Conservation (phyloP, 1,284 basidiomycete genomes). For the Xerocomus nothofagi region DNA sequence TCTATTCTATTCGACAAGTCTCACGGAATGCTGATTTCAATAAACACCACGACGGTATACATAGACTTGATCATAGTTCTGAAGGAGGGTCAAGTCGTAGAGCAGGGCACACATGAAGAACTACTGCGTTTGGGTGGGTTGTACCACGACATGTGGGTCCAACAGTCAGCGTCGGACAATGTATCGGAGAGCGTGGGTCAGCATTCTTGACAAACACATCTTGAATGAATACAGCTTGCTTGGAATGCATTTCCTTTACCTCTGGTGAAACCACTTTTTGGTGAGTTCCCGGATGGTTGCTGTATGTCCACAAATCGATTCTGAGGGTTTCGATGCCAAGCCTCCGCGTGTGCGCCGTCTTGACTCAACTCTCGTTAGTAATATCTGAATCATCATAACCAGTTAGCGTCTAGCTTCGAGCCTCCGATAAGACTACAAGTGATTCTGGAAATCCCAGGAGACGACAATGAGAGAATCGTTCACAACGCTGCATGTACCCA, state of each 20-base stretch:
- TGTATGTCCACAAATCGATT: background rate
- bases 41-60: background rate
- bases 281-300: background rate
- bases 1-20: conserved; percentile 13
- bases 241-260: background rate
- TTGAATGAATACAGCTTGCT: background rate
- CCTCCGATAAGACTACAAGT: background rate
- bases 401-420: background rate
- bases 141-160: conserved; percentile 86
- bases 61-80: conserved; percentile 89
- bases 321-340: background rate
- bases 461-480: too few relatives aligned
- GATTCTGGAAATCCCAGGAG: too few relatives aligned
- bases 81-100: conserved; percentile 80
- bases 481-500: too few relatives aligned
- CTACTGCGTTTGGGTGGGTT: conserved; percentile 71
- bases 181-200: conserved; percentile 15
- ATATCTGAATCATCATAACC: too few relatives aligned
- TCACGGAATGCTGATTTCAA: conserved; percentile 1
- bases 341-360: background rate
- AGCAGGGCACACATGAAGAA: conserved; percentile 91
- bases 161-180: conserved; percentile 56
- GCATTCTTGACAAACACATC: background rate
- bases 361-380: background rate
- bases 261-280: too few relatives aligned